phyloP scores from a whole-genome alignment of 345 rosid species.

The Dipteronia dyeriana region DNA sequence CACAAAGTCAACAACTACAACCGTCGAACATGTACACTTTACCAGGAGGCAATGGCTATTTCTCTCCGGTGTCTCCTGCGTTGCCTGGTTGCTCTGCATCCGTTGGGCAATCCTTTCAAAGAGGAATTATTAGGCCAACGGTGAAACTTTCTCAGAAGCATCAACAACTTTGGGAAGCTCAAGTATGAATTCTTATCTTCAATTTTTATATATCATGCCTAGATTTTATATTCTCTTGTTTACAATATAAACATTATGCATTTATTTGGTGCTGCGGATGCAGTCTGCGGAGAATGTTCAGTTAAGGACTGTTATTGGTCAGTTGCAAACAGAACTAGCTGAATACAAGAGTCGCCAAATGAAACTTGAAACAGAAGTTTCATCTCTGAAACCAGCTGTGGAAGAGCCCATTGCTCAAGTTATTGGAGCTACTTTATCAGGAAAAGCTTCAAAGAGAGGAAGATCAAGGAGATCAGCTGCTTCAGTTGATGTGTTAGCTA shows the following conservation, averaged over 20 bases:
- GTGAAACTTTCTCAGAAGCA: constrained; percentile 47
- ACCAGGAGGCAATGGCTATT: constrained; percentile 28
- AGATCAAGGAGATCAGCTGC: constrained; percentile 36
- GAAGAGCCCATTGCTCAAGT: constrained; percentile 20
- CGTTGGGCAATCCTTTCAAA: constrained; percentile 26
- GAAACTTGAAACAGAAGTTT: constrained; percentile 41
- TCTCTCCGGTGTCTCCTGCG: constrained; percentile 18
- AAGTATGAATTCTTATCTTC: constrained; percentile 29
- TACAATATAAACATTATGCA: background rate
- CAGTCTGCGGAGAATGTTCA: constrained; percentile 43
- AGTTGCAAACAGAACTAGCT: constrained; percentile 40
- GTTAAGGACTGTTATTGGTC: constrained; percentile 33
- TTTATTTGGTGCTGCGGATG: constrained; percentile 12
- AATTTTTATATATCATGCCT: background rate
- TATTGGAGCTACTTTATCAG: constrained; percentile 18
- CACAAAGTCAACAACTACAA: constrained; percentile 34
- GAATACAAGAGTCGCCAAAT: constrained; percentile 30
- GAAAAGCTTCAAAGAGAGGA: constrained; percentile 34
- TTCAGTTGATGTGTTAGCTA: constrained; percentile 26
- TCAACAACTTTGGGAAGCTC: constrained; percentile 48
- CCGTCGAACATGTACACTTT: constrained; percentile 18
- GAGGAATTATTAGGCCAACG: constrained; percentile 33
- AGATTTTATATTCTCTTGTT: background rate
- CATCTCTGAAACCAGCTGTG: constrained; percentile 26
- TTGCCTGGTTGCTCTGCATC: constrained; percentile 23